Evolutionary conservation across 768 basidiomycete species (phyloP), one percentile per base, ranked within the genome.

Genomic region (Podaxis sp.): DNA sequence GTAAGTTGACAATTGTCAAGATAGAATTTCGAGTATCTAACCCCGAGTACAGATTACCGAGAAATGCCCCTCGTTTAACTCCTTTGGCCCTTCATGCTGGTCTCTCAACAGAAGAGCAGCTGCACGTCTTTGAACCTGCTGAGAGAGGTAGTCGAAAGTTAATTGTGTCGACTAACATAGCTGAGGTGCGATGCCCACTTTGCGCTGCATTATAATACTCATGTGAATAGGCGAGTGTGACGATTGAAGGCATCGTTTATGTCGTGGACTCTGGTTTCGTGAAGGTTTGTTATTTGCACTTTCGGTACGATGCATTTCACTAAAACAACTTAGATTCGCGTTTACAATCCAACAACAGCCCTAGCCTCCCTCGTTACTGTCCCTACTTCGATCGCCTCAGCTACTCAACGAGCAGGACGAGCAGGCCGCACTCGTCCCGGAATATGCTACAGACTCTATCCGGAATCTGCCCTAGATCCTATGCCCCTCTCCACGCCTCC

Each of bases 211-310:
- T 49, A n/a, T 27, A 6, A 27, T 41, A 24, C 25, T 47, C 58
- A 36, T 11, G 40, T 52, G 13, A 22, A 15, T 37, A 93, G 92
- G 96, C 97, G 15, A 95, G 93, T 71, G 91, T 99, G 24, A 99
- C 97, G 0, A 98, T 99, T 61, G 94, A 98, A 46, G 95, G 96
- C 2, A 88, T 98, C 64, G 90, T 90, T 66, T 98, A 88, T 69
- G 96, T 99, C 13, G 82, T 98, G 2, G 97, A 99, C 69, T 88
- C 87, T 63, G 97, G 97, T 15, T 94, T 94, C 69, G 96, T 97
- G 65, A 99, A 99, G 85, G 94, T 93, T 66, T 1, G 37, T 19
- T 22, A 27, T 40, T 22, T 46, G n/a, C 55, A 8, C 33, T 29
- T n/a, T 25, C 2, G 25, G 15, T 36, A 5, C 7, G 24, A 19